Conservation (phyloP, 495 filamentous ascomycete genomes). For the Podospora didyma region DNA sequence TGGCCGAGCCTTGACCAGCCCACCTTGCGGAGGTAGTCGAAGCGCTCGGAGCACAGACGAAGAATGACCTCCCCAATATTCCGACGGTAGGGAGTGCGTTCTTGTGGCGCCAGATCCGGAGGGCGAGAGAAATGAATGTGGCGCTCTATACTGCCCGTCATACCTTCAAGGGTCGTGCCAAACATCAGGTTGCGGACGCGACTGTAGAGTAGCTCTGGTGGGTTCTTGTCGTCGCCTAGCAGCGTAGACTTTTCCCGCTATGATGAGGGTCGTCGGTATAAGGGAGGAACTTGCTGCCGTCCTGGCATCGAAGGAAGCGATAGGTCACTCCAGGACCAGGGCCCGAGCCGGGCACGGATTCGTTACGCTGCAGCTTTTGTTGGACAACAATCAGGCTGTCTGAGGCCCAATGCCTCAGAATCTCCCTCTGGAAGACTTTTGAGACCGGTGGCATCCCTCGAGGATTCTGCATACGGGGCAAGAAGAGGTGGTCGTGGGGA, state of each 20-base stretch:
- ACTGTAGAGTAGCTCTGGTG: neutral
- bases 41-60: slow-evolving; percentile 4
- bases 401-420: neutral
- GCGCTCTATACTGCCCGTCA: too few relatives aligned
- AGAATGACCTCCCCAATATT: neutral
- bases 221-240: too few relatives aligned
- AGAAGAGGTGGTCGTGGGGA: neutral
- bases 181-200: slow-evolving; percentile 8
- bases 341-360: too few relatives aligned
- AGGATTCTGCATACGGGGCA: neutral
- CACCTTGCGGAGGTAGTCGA: slow-evolving; percentile 3
- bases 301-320: too few relatives aligned
- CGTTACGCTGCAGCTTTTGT: too few relatives aligned
- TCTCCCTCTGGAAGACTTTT: neutral
- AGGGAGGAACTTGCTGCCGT: neutral
- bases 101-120: too few relatives aligned
- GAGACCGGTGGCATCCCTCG: neutral
- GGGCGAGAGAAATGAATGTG: too few relatives aligned
- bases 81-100: too few relatives aligned
- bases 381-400: neutral
- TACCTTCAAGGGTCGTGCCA: neutral
- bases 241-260: too few relatives aligned
- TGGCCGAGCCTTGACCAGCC: slow-evolving; percentile 6
- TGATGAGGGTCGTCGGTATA: neutral
- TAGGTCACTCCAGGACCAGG: too few relatives aligned